Percentiles rank a stretch among this genome's conserved stretches.
Conservation (phyloP, 1,284 basidiomycete genomes). For the Rhodotorula sp. region DNA sequence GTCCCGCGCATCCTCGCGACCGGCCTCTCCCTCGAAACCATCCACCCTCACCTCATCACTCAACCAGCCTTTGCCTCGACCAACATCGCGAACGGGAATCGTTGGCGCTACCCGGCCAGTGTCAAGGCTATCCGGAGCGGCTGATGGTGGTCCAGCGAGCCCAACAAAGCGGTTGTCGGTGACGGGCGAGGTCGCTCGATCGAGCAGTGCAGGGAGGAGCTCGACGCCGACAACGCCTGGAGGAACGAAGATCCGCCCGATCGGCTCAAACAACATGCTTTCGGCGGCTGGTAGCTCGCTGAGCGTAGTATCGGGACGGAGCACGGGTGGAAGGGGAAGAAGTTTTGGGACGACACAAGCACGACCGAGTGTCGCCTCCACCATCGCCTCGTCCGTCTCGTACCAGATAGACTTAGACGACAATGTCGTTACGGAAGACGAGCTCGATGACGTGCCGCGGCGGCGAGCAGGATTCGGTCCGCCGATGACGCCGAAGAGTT, state of each 20-base stretch:
- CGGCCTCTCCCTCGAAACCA: neutral
- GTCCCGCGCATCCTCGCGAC: neutral
- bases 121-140: too few species aligned
- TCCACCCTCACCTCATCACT: neutral
- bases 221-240: too few species aligned
- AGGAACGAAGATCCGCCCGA: too few species aligned
- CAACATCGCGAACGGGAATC: neutral
- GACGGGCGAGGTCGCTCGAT: too few species aligned
- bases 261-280: too few species aligned
- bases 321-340: too few species aligned
- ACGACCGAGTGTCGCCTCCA: neutral
- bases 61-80: neutral
- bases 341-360: neutral
- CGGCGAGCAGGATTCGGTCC: conserved; percentile 17
- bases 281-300: neutral
- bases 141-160: too few species aligned
- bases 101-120: too few species aligned
- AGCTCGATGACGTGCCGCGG: conserved; percentile 4
- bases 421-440: neutral
- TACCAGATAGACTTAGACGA: conserved; percentile 1
- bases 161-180: too few species aligned
- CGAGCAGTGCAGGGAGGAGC: too few species aligned
- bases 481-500: neutral
- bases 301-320: neutral
- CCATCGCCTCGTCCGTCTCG: neutral